A percentile compares a stretch with the other conserved stretches of the same genome.
Evolutionary conservation across 352 stramenopile genomes (phyloP).

Genomic region (Plasmopara halstedii): DNA sequence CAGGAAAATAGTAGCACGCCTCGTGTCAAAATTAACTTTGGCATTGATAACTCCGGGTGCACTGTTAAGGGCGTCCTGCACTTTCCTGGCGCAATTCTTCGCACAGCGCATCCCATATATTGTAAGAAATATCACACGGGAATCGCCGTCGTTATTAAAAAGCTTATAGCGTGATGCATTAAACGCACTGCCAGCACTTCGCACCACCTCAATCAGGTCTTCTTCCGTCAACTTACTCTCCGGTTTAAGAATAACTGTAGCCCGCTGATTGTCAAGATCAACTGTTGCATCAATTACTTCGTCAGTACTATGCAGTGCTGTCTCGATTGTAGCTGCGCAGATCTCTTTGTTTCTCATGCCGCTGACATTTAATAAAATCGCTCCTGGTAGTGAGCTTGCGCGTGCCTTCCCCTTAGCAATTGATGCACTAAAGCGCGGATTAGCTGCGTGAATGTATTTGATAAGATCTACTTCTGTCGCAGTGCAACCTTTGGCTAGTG

Average conservation of each 20-base stretch:
- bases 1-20: constrained; percentile 69
- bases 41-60: constrained; percentile 62
- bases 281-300: constrained; percentile 65
- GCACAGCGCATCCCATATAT: constrained; percentile 76
- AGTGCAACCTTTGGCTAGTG: constrained; percentile 67
- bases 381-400: constrained; percentile 44
- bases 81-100: constrained; percentile 66
- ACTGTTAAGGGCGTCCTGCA: constrained; percentile 56
- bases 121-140: constrained; percentile 65
- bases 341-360: constrained; percentile 72
- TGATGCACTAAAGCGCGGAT: constrained; percentile 65
- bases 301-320: constrained; percentile 33
- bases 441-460: constrained; percentile 65
- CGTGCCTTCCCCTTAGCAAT: constrained; percentile 54
- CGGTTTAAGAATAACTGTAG: constrained; percentile 57
- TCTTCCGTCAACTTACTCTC: constrained; percentile 54
- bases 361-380: constrained; percentile 63
- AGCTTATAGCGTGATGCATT: constrained; percentile 54
- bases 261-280: constrained; percentile 60
- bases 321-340: constrained; percentile 52
- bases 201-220: constrained; percentile 59
- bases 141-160: constrained; percentile 47
- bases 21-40: constrained; percentile 70
- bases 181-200: constrained; percentile 37
- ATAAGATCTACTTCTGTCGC: constrained; percentile 84